A percentile compares a stretch with the other conserved stretches of the same genome.
These are phyloP conservation scores for Candida freyschussii DNA, from an alignment of 1,139 yeast species.

Conservation along the genomic window DNA sequence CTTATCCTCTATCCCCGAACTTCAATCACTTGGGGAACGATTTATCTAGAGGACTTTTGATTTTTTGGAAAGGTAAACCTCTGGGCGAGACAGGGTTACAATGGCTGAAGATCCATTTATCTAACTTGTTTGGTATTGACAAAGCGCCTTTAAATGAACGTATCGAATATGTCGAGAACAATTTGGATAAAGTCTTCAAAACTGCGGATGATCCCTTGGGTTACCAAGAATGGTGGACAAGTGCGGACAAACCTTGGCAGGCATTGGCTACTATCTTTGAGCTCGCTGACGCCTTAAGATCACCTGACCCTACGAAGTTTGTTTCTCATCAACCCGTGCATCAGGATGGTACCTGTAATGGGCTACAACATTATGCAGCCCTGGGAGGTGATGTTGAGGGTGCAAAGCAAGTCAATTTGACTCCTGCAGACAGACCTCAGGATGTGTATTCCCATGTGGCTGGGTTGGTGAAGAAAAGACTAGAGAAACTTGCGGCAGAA, in stretches of 20 bases:
- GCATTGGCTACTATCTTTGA: constrained; percentile 84
- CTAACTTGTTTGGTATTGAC: constrained; percentile 85
- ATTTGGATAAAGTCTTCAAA: constrained; percentile 55
- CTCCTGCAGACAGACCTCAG: constrained; percentile 79
- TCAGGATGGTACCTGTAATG: constrained; percentile 98
- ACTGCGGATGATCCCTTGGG: constrained; percentile 69
- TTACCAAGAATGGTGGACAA: constrained; percentile 70
- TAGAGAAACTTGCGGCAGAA: constrained; percentile 54
- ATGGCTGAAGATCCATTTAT: constrained; percentile 89
- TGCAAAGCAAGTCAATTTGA: constrained; percentile 84
- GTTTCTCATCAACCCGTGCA: constrained; percentile 86
- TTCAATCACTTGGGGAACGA: constrained; percentile 86
- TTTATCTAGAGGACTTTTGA: constrained; percentile 75
- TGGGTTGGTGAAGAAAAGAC: constrained; percentile 53
- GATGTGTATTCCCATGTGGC: constrained; percentile 90
- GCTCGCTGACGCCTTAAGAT: constrained; percentile 61
- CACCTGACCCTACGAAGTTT: constrained; percentile 69
- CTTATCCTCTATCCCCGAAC: constrained; percentile 86
- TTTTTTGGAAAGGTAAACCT: constrained; percentile 83
- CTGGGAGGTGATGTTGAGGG: constrained; percentile 95
- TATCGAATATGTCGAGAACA: constrained; percentile 62
- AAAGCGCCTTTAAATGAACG: constrained; percentile 79
- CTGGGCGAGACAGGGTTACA: constrained; percentile 71
- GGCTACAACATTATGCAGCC: constrained; percentile 96
- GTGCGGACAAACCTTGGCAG: constrained; percentile 96